Evolutionary conservation across 345 rosid genomes (phyloP).

Genomic region (Luvunga scandens): DNA sequence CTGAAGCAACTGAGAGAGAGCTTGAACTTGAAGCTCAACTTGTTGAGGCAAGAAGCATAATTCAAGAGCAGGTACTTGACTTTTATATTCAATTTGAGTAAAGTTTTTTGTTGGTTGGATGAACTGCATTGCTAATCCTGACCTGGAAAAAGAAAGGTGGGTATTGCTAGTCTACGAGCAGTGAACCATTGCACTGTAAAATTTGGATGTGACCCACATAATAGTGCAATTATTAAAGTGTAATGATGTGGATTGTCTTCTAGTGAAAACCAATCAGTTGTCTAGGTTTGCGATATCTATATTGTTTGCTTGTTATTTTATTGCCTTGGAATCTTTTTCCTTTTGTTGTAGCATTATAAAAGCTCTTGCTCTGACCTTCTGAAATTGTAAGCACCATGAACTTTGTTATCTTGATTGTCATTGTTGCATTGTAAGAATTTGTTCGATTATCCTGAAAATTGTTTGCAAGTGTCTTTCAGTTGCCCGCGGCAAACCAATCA

Average conservation of each 20-base stretch:
- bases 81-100: not conserved
- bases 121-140: not conserved
- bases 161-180: not conserved
- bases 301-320: not conserved
- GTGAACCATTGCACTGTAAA: not conserved
- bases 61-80: constrained; percentile 85
- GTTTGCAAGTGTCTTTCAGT: not conserved
- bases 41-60: constrained; percentile 96
- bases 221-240: not conserved
- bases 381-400: not conserved
- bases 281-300: not conserved
- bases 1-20: constrained; percentile 95
- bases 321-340: not conserved
- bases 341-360: not conserved
- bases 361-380: not conserved
- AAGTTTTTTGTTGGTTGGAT: not conserved
- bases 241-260: not conserved
- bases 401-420: not conserved
- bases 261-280: not conserved
- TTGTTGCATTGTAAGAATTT: not conserved
- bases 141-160: not conserved
- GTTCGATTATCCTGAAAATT: not conserved
- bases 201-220: not conserved
- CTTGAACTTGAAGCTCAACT: constrained; percentile 99
- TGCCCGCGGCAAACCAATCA: not conserved